Evolutionary conservation across 352 stramenopile species (phyloP).

Genomic region (Globisporangium mamillatum): DNA sequence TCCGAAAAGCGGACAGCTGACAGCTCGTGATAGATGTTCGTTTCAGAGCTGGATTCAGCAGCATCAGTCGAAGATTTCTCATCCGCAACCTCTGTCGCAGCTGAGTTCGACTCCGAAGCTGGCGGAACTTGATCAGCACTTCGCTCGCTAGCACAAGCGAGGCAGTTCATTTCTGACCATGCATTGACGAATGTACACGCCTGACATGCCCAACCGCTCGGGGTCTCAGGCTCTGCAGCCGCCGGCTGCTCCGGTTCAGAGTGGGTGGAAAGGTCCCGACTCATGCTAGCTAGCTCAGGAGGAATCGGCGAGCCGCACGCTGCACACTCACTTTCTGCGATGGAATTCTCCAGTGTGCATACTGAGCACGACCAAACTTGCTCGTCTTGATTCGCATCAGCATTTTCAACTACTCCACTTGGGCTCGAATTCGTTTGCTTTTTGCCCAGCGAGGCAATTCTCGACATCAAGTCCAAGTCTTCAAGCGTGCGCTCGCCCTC

Average conservation of each 20-base stretch:
- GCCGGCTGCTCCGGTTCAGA: not conserved
- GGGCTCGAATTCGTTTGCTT: not conserved
- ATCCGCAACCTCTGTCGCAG: not conserved
- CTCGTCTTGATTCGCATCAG: conserved; percentile 17
- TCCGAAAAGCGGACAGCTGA: conserved; percentile 35
- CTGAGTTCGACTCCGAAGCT: conserved; percentile 5
- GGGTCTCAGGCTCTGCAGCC: not conserved
- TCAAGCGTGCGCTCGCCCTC: conserved; percentile 45
- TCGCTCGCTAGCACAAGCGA: conserved; percentile 53
- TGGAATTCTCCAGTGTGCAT: conserved; percentile 69
- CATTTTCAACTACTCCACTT: not conserved
- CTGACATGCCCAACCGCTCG: conserved; percentile 48
- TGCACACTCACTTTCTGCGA: conserved; percentile 55
- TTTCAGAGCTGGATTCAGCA: not conserved
- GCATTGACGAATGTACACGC: conserved; percentile 71
- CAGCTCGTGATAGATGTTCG: conserved; percentile 22
- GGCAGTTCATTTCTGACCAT: conserved; percentile 47
- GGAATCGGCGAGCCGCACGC: conserved; percentile 64
- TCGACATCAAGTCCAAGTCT: conserved; percentile 37
- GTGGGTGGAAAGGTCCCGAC: conserved; percentile 9
- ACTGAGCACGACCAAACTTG: conserved; percentile 58
- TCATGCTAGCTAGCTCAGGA: conserved; percentile 33
- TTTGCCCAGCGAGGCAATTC: conserved; percentile 22
- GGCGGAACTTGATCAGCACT: conserved; percentile 35
- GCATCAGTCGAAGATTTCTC: not conserved